These are phyloP conservation scores for Omphalea diandra DNA, from an alignment of 441 rosid species.

Conservation along the genomic window DNA sequence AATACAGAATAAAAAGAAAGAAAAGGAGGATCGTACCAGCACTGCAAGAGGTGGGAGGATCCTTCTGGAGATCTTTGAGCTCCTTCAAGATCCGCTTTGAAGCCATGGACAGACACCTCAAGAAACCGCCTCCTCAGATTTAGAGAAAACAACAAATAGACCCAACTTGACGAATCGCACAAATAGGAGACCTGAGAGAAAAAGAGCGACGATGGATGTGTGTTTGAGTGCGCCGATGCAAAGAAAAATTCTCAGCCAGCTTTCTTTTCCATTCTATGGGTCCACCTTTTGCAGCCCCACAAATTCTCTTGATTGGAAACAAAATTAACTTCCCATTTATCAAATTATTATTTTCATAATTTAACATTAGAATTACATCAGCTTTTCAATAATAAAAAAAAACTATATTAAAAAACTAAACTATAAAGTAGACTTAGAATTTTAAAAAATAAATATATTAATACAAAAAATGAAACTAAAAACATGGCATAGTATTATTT, in stretches of 20 bases:
- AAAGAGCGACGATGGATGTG: no score
- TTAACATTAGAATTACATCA: no score
- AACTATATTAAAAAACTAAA: no score
- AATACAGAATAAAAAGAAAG: not conserved
- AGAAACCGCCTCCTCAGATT: not conserved
- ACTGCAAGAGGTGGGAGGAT: conserved; percentile 76
- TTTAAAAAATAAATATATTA: no score
- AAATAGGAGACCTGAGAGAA: not conserved
- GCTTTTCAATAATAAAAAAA: no score
- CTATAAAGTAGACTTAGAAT: no score
- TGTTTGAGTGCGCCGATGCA: not conserved
- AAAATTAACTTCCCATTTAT: no score
- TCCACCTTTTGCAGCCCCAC: not conserved
- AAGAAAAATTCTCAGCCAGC: not conserved
- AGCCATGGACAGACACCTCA: conserved; percentile 31
- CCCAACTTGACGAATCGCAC: not conserved
- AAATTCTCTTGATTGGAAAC: no score
- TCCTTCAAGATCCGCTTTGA: conserved; percentile 72
- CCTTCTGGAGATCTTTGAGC: conserved; percentile 68
- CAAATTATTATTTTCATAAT: no score
- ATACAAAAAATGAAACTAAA: no score
- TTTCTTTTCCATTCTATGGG: conserved; percentile 1
- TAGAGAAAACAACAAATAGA: not conserved
- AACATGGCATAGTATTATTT: no score
- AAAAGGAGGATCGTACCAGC: conserved; percentile 30